phyloP scores from a whole-genome alignment of 495 filamentous ascomycete species.

The Polyplosphaeria fusca region DNA sequence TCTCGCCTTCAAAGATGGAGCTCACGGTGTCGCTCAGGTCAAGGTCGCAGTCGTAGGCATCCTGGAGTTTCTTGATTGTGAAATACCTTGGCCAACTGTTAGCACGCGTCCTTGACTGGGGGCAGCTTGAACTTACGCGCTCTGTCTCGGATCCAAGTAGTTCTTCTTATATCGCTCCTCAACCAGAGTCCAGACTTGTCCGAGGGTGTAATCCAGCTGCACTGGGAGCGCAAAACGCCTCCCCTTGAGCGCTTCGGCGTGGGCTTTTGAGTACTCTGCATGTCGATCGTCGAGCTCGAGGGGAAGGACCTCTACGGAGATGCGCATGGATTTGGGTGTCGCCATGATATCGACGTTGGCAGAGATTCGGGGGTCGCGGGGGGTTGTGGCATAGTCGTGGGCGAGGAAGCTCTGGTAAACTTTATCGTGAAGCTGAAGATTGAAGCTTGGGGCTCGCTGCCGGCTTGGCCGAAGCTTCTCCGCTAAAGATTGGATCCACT shows the following conservation, averaged over 20 bases:
- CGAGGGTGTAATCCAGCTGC: conserved; percentile 28
- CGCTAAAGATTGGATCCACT: no score
- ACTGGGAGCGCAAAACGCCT: conserved; percentile 29
- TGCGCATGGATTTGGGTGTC: no score
- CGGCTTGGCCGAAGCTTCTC: no score
- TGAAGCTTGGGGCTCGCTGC: no score
- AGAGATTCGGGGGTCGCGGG: not conserved
- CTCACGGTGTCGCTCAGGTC: conserved; percentile 35
- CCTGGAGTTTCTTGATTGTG: conserved; percentile 34
- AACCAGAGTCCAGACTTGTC: conserved; percentile 26
- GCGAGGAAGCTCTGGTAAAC: not conserved
- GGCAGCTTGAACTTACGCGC: conserved; percentile 18
- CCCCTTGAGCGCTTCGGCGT: conserved; percentile 6
- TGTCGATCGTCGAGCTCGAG: conserved; percentile 13
- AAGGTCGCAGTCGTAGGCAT: conserved; percentile 32
- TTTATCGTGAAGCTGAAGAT: no score
- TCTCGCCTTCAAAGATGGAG: conserved; percentile 33
- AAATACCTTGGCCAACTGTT: conserved; percentile 25
- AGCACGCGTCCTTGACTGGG: not conserved
- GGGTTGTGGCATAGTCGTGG: conserved; percentile 13
- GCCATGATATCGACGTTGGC: no score
- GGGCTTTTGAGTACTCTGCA: not conserved
- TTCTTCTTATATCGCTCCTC: conserved; percentile 34
- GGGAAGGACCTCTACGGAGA: conserved; percentile 26
- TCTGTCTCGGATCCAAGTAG: conserved; percentile 24